These are phyloP conservation scores for Danielia oregonensis DNA, from an alignment of 805 yeast species.

Conservation along the genomic window DNA sequence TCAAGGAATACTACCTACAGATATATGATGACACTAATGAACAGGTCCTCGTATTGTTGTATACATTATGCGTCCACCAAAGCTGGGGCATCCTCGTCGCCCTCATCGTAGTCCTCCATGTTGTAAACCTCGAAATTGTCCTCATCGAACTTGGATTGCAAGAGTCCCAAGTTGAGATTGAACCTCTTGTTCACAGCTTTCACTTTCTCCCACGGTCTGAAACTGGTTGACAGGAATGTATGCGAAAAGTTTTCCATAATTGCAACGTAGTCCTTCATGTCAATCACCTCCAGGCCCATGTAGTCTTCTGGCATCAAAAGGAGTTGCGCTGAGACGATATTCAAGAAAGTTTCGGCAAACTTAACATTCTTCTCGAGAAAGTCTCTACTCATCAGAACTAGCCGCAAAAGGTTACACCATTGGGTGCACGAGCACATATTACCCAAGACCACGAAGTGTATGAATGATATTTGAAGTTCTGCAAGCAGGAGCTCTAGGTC, in stretches of 20 bases:
- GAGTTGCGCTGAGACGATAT: constrained; percentile 33
- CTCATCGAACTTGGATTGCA: constrained; percentile 6
- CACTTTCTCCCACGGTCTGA: constrained; percentile 16
- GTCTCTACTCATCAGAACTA: constrained; percentile 32
- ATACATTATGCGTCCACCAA: too few species aligned
- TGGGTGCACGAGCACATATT: constrained; percentile 62
- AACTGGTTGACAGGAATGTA: too few species aligned
- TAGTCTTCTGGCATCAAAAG: constrained; percentile 42
- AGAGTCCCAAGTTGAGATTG: background rate
- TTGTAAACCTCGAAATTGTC: constrained; percentile 24
- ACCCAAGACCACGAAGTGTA: constrained; percentile 50
- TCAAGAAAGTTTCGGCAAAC: constrained; percentile 30
- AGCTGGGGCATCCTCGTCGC: constrained; percentile 28
- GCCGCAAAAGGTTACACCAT: constrained; percentile 52
- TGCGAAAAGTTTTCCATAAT: constrained; percentile 20
- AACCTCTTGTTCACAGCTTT: constrained; percentile 6
- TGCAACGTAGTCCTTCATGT: constrained; percentile 12
- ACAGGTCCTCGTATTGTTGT: background rate
- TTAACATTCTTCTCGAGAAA: constrained; percentile 19
- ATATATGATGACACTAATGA: too few species aligned
- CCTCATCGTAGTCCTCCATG: constrained; percentile 17
- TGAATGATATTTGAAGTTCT: constrained; percentile 52
- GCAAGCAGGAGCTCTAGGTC: constrained; percentile 36
- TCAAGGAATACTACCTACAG: background rate
- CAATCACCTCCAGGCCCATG: constrained; percentile 18